phyloP scores from a whole-genome alignment of 2,329 filamentous ascomycete species.

The Cladophialophora exuberans region DNA sequence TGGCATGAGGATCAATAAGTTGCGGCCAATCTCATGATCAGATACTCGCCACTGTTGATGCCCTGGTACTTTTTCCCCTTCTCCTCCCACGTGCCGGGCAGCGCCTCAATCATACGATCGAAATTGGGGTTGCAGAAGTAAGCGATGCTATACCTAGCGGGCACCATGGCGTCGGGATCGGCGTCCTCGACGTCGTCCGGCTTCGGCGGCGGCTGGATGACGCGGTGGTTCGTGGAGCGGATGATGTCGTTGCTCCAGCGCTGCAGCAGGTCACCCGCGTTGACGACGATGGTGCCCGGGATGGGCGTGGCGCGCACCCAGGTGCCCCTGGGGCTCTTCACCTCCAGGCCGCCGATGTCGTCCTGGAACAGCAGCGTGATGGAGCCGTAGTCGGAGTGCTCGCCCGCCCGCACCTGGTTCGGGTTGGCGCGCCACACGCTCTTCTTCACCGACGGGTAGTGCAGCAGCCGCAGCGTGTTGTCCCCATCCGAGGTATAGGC shows the following conservation, averaged over 20 bases:
- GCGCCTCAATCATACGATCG: conserved; percentile 73
- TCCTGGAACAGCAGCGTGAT: conserved; percentile 62
- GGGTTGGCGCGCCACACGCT: conserved; percentile 68
- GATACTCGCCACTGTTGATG: conserved; percentile 79
- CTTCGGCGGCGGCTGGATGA: conserved; percentile 72
- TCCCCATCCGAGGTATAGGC: conserved; percentile 69
- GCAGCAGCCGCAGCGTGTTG: conserved; percentile 73
- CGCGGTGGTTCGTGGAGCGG: conserved; percentile 85
- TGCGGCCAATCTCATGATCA: conserved; percentile 74
- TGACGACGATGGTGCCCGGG: conserved; percentile 79
- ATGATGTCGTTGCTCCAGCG: conserved; percentile 92
- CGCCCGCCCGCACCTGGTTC: conserved; percentile 71
- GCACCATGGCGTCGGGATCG: conserved; percentile 57
- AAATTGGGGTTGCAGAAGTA: conserved; percentile 92
- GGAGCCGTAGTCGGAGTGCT: conserved; percentile 69
- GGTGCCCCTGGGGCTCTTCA: conserved; percentile 70
- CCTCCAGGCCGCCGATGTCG: conserved; percentile 60
- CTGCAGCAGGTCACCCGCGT: conserved; percentile 83
- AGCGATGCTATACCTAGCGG: conserved; percentile 78
- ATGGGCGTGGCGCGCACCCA: conserved; percentile 87
- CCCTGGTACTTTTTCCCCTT: conserved; percentile 73
- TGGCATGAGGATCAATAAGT: conserved; percentile 59
- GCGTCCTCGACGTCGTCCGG: conserved; percentile 51
- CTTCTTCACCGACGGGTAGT: conserved; percentile 72
- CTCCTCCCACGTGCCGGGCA: conserved; percentile 73